These are phyloP conservation scores for Mycena rosella DNA, from an alignment of 768 basidiomycete species.

Conservation along the genomic window DNA sequence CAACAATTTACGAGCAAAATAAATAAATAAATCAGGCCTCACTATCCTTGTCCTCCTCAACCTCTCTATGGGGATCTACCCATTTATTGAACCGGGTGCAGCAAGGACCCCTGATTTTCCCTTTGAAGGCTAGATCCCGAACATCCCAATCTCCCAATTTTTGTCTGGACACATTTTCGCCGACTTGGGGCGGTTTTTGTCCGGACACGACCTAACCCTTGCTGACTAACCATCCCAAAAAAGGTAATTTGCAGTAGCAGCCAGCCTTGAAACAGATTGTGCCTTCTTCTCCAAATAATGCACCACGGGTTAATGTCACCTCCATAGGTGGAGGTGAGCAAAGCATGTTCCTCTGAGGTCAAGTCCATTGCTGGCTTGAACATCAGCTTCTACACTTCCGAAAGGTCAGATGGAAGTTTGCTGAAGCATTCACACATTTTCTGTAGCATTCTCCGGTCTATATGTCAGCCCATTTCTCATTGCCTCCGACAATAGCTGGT, in stretches of 20 bases:
- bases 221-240: too few species aligned
- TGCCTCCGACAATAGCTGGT: not conserved
- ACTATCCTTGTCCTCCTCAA: not conserved
- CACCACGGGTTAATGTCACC: not conserved
- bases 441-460: not conserved
- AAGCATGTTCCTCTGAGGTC: not conserved
- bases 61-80: not conserved
- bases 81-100: too few species aligned
- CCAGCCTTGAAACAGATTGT: too few species aligned
- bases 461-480: not conserved
- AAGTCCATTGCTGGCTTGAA: not conserved
- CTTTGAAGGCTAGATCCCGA: too few species aligned
- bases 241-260: too few species aligned
- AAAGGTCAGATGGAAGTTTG: not conserved
- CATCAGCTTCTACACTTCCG: not conserved
- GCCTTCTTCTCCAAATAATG: too few species aligned
- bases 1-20: not conserved
- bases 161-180: too few species aligned
- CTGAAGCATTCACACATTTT: not conserved
- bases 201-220: too few species aligned
- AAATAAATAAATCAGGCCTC: not conserved
- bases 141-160: too few species aligned
- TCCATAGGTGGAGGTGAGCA: too few species aligned
- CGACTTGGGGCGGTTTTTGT: too few species aligned
- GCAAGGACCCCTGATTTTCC: too few species aligned